These are phyloP conservation scores for Acanthamoeba royreba DNA, from an alignment of 208 protist species.

Conservation along the genomic window DNA sequence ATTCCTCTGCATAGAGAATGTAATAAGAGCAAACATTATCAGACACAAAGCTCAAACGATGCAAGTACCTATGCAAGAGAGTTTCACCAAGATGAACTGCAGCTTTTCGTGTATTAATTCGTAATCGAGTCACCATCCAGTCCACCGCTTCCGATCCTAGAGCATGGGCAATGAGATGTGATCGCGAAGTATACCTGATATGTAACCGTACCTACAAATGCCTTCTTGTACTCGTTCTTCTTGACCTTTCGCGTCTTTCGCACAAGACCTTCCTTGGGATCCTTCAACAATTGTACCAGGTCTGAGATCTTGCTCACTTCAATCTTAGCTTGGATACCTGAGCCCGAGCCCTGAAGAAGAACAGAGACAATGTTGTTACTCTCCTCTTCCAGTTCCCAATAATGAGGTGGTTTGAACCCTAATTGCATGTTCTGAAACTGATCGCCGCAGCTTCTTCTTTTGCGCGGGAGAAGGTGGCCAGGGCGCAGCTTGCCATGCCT, in stretches of 20 bases:
- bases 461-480: not conserved
- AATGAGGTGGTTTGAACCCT: too few species aligned
- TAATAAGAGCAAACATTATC: not conserved
- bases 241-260: not conserved
- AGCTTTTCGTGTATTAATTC: not conserved
- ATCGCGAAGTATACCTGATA: not conserved
- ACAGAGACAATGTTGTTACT: not conserved
- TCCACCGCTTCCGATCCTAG: not conserved
- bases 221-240: not conserved
- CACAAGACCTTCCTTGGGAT: not conserved
- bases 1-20: not conserved
- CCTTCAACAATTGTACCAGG: not conserved
- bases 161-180: not conserved
- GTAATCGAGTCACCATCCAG: not conserved
- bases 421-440: not conserved
- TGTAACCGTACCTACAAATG: not conserved
- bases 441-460: not conserved
- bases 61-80: not conserved
- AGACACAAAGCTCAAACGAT: not conserved
- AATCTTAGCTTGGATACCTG: not conserved
- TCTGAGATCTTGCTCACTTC: conserved; percentile 3
- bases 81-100: conserved; percentile 10
- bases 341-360: not conserved
- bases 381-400: too few species aligned
- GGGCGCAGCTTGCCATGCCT: not conserved